Evolutionary conservation across 2,329 filamentous ascomycete genomes (phyloP).

Genomic region (Arthrobotrys sphaeroides): DNA sequence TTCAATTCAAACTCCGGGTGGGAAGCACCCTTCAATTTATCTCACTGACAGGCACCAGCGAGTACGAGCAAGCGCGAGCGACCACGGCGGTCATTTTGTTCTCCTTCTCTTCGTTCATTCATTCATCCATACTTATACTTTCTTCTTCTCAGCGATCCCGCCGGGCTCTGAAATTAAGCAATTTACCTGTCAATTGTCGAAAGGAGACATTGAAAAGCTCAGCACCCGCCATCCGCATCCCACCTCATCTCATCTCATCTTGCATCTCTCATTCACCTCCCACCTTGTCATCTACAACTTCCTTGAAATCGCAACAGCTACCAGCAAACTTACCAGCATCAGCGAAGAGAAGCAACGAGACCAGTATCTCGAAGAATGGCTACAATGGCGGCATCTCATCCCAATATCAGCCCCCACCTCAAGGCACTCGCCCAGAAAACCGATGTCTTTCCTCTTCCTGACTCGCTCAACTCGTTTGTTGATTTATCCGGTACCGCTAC

Average conservation of each 20-base stretch:
- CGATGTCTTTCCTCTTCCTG: conserved; percentile 52
- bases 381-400: conserved; percentile 28
- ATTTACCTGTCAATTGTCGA: too few relatives aligned
- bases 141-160: conserved; percentile 5
- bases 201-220: neutral
- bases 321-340: neutral
- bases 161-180: conserved; percentile 15
- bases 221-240: neutral
- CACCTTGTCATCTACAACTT: too few relatives aligned
- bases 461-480: conserved; percentile 54
- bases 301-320: too few relatives aligned
- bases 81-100: neutral
- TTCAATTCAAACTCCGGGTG: neutral
- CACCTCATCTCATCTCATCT: conserved; percentile 7
- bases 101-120: too few relatives aligned
- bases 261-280: neutral
- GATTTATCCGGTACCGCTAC: conserved; percentile 53
- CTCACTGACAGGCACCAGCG: too few relatives aligned
- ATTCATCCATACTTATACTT: too few relatives aligned
- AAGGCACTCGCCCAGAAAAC: conserved; percentile 35
- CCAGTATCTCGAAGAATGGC: conserved; percentile 31
- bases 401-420: neutral
- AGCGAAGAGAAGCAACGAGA: too few relatives aligned
- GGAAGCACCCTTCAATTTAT: too few relatives aligned
- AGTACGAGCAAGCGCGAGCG: neutral